Base-by-base conservation (phyloP, 148 eudicot genomes). In the Diospyros kaki region DNA sequence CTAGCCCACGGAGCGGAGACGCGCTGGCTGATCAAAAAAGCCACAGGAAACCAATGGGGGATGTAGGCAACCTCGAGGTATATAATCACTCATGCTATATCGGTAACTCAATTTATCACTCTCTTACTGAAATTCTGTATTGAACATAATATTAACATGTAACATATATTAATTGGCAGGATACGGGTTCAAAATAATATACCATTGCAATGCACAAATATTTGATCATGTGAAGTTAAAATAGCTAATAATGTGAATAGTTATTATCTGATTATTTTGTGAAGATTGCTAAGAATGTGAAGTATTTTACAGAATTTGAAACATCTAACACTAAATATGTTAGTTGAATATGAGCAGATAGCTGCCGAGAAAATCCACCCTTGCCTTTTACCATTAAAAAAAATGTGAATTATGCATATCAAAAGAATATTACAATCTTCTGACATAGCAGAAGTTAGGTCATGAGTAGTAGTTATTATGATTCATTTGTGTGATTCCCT, bases 31-130 rank as follows among this genome's bases (percentile, higher is more conserved):
- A 80, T 79, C 79, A 69, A 56, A 87, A 76, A 71, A 76, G 72
- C 78, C 75, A 78, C 63, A 85, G 87, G 75, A 94, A 86, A 74
- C 87, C 89, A 77, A 87, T 89, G 83, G 97, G 83, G 75, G 94
- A 95, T 59, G 87, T 89, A 48, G 91, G 88, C 72, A 89, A 87
- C 79, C 76, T 87, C 55, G 90, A 93, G 99, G 99, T 96, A 84
- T 76, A 72, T 2, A 7, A 12, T 12, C 28, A 12, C 62, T 41
- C 62, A n/a, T 2, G 9, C 41, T 54, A 62, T 1, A 1, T 2
- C 18, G 28, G 55, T 15, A 54, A 40, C 8, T 5, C 14, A 55
- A 56, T 44, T 2, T 54, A 52, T 38, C 41, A 9, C 12, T 14
- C 73, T 44, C 15, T 28, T 70, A 40, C 40, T 40, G 50, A 70